Evolutionary conservation across 2,329 filamentous ascomycete species (phyloP), one percentile per base, ranked within the genome.

Genomic region (Sphaerostilbella broomeana): DNA sequence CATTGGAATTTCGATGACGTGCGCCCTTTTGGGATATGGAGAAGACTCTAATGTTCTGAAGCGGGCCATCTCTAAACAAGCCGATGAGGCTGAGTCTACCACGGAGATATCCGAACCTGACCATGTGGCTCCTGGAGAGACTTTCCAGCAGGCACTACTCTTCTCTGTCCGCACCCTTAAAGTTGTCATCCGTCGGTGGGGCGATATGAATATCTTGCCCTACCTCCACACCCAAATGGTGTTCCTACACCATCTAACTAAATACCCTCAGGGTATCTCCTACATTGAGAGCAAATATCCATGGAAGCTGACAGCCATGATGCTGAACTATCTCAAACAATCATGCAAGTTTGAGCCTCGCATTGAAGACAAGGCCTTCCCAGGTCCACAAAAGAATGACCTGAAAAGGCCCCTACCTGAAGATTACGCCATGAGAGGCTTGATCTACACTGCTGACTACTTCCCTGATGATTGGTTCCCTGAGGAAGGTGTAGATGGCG

Each of bases 341-440:
- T 51, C 49, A 0, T 51, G 49, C 21, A 51, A 53, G 7, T 57
- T 50, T 12, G 40, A 57, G 3, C 52, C 54, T 3, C 53, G 65
- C 18, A 60, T 77, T 44, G 60, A 62, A 21, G 62, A 52, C 20
- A 56, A 53, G 1, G 51, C 59, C 0, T 79, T 84, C 41, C 73
- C 75, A 0, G 53, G 60, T 1, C 62, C 63, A 3, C 65, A 64
- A 2, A 63, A 62, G 26, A 58, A 65, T 20, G 59, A 60, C 2
- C 55, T 67, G 0, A 67, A 66, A 2, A 64, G 70, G 1, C 81
- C 82, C 0, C 55, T 87, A 0, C 79, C 81, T 0, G 84, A 87
- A 34, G 84, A 88, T 44, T 85, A 77, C 47, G 68, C 74, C 0
- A 69, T 86, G 40, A 68, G 79, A 1, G 83, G 83, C 0, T 61